A percentile compares a stretch with the other conserved stretches of the same genome.
Conservation (phyloP, 495 filamentous ascomycete species). For the Penicillium salamii region DNA sequence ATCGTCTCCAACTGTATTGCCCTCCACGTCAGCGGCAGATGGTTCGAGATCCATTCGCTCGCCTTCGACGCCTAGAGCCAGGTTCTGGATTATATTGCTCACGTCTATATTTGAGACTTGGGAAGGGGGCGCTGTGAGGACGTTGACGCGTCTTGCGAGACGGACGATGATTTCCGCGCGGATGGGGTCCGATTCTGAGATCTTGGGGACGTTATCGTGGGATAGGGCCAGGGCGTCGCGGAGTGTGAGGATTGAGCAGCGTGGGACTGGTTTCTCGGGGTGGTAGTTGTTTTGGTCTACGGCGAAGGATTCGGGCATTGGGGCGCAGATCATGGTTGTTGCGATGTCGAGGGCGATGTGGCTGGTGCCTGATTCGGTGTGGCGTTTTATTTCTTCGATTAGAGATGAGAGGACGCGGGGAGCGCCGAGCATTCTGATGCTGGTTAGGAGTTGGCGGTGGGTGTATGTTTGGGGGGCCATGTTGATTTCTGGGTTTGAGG, state of each 20-base stretch:
- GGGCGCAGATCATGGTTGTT: constrained; percentile 70
- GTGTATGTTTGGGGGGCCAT: constrained; percentile 74
- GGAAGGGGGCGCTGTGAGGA: constrained; percentile 43
- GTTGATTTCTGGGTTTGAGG: constrained; percentile 57
- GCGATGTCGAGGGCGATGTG: constrained; percentile 72
- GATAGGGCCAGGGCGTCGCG: constrained; percentile 68
- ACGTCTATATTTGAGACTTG: constrained; percentile 42
- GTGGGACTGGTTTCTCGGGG: constrained; percentile 35
- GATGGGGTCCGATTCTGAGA: constrained; percentile 57
- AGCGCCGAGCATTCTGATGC: constrained; percentile 68
- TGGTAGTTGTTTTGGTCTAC: constrained; percentile 43
- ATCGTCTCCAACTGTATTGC: constrained; percentile 21
- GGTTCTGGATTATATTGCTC: constrained; percentile 42
- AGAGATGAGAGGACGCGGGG: constrained; percentile 57
- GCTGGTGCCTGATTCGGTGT: constrained; percentile 50
- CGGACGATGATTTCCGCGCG: constrained; percentile 73
- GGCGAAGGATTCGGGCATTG: constrained; percentile 50
- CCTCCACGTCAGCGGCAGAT: constrained; percentile 12
- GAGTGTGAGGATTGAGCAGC: constrained; percentile 50
- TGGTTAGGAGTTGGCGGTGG: constrained; percentile 68
- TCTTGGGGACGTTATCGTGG: constrained; percentile 58
- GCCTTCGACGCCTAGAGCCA: constrained; percentile 36
- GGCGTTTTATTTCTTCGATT: constrained; percentile 66
- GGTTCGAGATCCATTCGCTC: constrained; percentile 37
- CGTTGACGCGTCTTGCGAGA: constrained; percentile 70